phyloP scores from a whole-genome alignment of 202 grass and related monocot species.

The Saccharum hybrid region DNA sequence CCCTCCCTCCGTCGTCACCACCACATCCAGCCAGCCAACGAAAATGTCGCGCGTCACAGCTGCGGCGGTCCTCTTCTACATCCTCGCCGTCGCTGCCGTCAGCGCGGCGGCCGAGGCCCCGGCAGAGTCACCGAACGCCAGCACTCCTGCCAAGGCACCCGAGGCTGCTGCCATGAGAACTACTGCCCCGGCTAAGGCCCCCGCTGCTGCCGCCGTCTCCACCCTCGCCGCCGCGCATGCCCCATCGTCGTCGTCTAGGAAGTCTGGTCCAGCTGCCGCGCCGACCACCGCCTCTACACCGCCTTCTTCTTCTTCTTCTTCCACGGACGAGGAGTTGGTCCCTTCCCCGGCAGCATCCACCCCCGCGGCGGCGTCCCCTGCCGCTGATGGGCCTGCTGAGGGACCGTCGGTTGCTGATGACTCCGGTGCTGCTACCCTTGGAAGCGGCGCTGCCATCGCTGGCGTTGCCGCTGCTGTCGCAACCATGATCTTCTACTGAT shows the following conservation, averaged over 20 bases:
- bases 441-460: neutral
- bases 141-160: neutral
- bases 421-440: constrained; percentile 33
- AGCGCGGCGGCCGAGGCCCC: constrained; percentile 40
- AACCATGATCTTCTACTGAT: constrained; percentile 54
- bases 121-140: constrained; percentile 20
- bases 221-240: neutral
- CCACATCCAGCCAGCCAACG: neutral
- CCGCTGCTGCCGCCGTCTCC: constrained; percentile 1
- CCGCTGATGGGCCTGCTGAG: constrained; percentile 26
- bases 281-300: neutral
- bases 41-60: constrained; percentile 54
- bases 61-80: constrained; percentile 42
- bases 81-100: constrained; percentile 14
- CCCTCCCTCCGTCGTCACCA: neutral
- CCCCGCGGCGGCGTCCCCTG: neutral
- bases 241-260: neutral
- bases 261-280: constrained; percentile 18
- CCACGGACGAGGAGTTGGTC: constrained; percentile 21
- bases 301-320: neutral
- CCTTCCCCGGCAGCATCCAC: neutral
- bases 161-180: neutral
- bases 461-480: constrained; percentile 10
- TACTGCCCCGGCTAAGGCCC: constrained; percentile 18
- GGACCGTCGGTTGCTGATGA: constrained; percentile 34